Base-by-base conservation (phyloP, 805 yeast species). In the Yarrowia sp. region DNA sequence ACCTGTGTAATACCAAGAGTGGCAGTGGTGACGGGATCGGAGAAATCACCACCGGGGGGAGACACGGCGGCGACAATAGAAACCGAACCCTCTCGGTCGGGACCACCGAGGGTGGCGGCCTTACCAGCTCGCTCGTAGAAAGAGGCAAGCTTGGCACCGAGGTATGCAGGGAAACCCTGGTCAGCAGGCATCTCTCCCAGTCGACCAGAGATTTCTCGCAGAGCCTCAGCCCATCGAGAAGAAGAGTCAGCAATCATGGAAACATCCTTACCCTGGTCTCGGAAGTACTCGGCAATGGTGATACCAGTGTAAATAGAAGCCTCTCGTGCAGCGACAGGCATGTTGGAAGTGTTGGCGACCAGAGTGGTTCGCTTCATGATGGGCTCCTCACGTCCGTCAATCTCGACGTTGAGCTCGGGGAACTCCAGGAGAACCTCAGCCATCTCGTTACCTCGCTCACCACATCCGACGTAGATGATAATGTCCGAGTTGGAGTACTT, bases 131-230 rank as follows among this genome's bases (percentile, higher is more conserved):
- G 90, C 81, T 94, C 99, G 78, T 94, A 94, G 84, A 94, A 94
- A 62, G 98, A 93, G 63, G 99, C 98, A 71, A 94, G 84, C 76
- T 94, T 94, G 60, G 99, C 97, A 80, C 99, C 99, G 76, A 94
- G 82, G 76, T 94, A 94, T 59, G 99, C 99, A 65, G 99, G 99
- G 94, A 92, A 94, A 82, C 99, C 99, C 82, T 96, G 99, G 79
- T 94, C 99, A 65, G 99, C 99, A 74, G 99, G 99, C 99, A 94
- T 94, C 82, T 94, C 99, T 79, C 99, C 99, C 76, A 94, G 82
- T 84, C 99, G 96, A 84, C 99, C 99, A 60, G 98, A 92, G 76
- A 94, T 88, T 84, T 94, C 99, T 87, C 99, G 92, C 75, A 94
- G 83, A 65, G 99, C 99, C 81, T 94, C 99, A 46, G 99, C 99